Evolutionary conservation across 495 filamentous ascomycete genomes (phyloP), one percentile per base, ranked within the genome.

Genomic region (Lasiosphaeris hirsuta): DNA sequence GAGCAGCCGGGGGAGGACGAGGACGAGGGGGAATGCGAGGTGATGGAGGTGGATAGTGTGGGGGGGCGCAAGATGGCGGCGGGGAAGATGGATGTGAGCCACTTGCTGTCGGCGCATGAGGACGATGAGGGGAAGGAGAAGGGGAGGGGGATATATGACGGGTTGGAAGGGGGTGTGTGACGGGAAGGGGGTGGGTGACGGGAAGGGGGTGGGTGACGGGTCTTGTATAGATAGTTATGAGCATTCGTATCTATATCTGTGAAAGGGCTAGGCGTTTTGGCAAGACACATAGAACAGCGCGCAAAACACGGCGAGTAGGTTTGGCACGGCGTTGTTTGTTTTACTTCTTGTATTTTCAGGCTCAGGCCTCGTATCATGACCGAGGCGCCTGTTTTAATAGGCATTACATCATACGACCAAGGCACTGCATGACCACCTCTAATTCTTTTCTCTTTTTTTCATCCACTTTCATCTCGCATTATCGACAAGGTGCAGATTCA

Each of bases 1-100:
- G 77, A 79, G 39, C 65, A 69, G 43, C 58, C 56, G 30, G 60
- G 65, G 13, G 67, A 60, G 34, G 69, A 69, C 44, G 66, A 69
- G 23, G 81, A 64, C 30, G 57, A 67, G 40, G 57, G 59, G 15
- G 59, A 61, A n/a, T n/a, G n/a, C 19, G 50, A 11, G 44, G 15
- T 7, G 13, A 23, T n/a, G 33, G 23, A 36, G 39, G 35, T 10
- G 38, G 35, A 52, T 39, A 37, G 10, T 11, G 23, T 8, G 39
- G 37, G 34, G 37, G 7, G 7, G 7, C 13, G 15, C 19, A 30
- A 34, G 19, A 34, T 23, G 15, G 36, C 34, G 17, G 40, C 13
- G 45, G 41, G 56, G 1, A 64, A 64, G 48, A 67, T 62, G 62
- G 59, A 64, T 30, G 62, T 64, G 3, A 63, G 58, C 50, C 55